These are phyloP conservation scores for Tieghemostelium lacteum DNA, from an alignment of 78 protist species.

Conservation along the genomic window DNA sequence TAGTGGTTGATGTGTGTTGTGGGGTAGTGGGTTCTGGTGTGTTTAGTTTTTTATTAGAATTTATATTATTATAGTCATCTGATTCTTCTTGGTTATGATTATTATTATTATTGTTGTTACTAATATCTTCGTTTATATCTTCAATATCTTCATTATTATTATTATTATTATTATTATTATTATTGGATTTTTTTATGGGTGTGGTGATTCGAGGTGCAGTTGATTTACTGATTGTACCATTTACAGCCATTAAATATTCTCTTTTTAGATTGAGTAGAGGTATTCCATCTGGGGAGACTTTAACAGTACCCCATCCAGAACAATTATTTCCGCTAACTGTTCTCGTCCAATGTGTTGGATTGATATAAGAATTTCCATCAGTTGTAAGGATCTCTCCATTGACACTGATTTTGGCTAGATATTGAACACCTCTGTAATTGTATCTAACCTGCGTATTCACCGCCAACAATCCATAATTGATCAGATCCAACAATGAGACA, in stretches of 20 bases:
- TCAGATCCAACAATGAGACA: constrained; percentile 40
- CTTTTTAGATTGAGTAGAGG: constrained; percentile 55
- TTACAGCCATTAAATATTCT: constrained; percentile 27
- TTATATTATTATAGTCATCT: too few species aligned
- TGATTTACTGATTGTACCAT: not conserved
- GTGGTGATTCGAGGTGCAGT: too few species aligned
- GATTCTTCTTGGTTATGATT: not conserved
- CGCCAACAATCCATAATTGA: constrained; percentile 30
- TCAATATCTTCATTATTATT: not conserved
- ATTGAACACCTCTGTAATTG: constrained; percentile 54
- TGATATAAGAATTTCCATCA: constrained; percentile 31
- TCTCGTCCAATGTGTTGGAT: constrained; percentile 72
- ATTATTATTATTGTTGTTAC: not conserved
- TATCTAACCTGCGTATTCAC: constrained; percentile 51
- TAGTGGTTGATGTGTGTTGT: not conserved
- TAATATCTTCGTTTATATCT: not conserved
- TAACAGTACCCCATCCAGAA: constrained; percentile 74
- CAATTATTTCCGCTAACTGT: constrained; percentile 61
- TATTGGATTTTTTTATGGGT: too few species aligned
- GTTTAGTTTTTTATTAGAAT: too few species aligned
- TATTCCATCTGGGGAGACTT: not conserved
- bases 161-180: too few species aligned
- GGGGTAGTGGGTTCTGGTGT: not conserved
- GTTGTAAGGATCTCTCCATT: constrained; percentile 67
- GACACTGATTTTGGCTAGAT: constrained; percentile 1